Evolutionary conservation across 2,329 filamentous ascomycete species (phyloP), one percentile per base, ranked within the genome.

Genomic region (Nemania abortiva): DNA sequence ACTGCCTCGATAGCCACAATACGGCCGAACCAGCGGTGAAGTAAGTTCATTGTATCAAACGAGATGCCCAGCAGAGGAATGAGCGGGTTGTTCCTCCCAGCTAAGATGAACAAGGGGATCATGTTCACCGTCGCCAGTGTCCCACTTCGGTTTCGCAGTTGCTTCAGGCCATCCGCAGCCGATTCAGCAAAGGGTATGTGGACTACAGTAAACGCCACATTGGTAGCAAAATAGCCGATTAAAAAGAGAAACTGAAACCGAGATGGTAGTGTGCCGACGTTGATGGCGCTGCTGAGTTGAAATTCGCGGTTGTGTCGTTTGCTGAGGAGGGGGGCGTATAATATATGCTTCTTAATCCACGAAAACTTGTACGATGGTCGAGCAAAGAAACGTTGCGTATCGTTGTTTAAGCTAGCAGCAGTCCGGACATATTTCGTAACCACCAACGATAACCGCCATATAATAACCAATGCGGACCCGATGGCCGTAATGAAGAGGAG

Each of bases 41-140:
- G 84, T 70, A 95, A 81, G 82, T 95, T 95, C 85, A 92, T 94
- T 0, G 91, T 93, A 79, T 95, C 92, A 79, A 94, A 95, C 3
- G 91, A 92, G 72, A 95, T 89, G 70, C 89, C 89, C 62, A 93
- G 85, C 72, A 92, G 83, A 69, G 84, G 84, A 77, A 95, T 93
- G 72, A 95, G 84, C 24, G 91, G 91, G 81, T 95, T 95, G 82
- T 94, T 95, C 74, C 92, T 87, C 50, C 90, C 90, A 55, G 91
- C 91, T 78, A 94, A 84, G 58, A 94, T 79, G 80, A 94, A 92
- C 3, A 95, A 83, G 1, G 92, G 92, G 55, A 90, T 82, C 92
- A 95, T 92, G 83, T 95, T 95, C 78, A 93, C 87, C 50, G 90
- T 87, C 6, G 91, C 82, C 70, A 95, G 84, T 55, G 90, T 85